Evolutionary conservation across 2,329 filamentous ascomycete genomes (phyloP), one percentile per base, ranked within the genome.

Genomic region (Grosmannia huntii): DNA sequence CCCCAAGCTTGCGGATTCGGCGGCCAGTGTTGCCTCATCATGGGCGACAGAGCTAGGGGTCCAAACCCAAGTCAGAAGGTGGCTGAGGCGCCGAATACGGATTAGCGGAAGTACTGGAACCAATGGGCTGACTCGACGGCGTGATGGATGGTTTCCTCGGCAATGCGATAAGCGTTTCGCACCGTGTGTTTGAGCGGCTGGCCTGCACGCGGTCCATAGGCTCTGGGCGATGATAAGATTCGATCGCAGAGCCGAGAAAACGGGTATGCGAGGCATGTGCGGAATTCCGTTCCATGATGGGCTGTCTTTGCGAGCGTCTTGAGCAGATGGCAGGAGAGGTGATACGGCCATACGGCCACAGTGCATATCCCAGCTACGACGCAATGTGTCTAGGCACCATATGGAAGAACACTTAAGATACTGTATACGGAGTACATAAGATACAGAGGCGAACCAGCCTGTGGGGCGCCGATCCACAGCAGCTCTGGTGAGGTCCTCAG

Each of bases 111-210:
- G 55, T 54, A 44, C 53, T 57, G 58, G 53, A 58, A 57, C 63
- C 65, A 67, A 65, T 67, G 56, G 59, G 59, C 59, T 64, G 59
- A 62, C 63, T 62, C 60, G 60, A 62, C 31, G 11, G 38, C n/a
- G 10, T 55, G 55, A 58, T 19, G 36, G 56, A 58, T 60, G 58
- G 64, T 66, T 65, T 60, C 65, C 66, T 66, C 59, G 65, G 64
- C 63, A 64, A 67, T 66, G 62, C 65, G 65, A 66, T 62, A 64
- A 63, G 59, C 7, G 23, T 53, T 48, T 60, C 58, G 63, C 61
- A 63, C 62, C 44, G 62, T 62, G 58, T 12, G 14, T 44, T 21
- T 25, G 12, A 44, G 33, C 33, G 27, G 14, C 25, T 33, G 50
- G 27, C 14, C 50, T 50, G 12, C 21, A 19, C 19, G 19, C 41